A percentile compares a stretch with the other conserved stretches of the same genome.
phyloP scores from a whole-genome alignment of 1,284 basidiomycete species.

The Ceratobasidium sp. region DNA sequence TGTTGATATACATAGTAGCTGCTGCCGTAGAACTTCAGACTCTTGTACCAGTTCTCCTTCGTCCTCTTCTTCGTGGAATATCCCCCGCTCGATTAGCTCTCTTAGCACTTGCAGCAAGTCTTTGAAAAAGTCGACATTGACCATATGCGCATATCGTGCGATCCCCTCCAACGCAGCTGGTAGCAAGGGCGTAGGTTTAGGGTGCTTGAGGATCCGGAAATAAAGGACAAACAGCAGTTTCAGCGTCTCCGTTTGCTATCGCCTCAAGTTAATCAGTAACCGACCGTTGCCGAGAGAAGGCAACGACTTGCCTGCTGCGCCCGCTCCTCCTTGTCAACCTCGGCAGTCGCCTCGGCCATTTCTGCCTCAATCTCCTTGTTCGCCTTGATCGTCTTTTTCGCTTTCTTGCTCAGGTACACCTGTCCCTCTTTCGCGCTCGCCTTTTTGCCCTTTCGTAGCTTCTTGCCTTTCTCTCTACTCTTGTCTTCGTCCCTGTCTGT shows the following conservation, averaged over 20 bases:
- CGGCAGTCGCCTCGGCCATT: conserved; percentile 92
- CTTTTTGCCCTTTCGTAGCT: conserved; percentile 61
- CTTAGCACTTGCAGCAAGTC: conserved; percentile 92
- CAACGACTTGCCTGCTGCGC: conserved; percentile 72
- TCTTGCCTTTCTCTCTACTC: conserved; percentile 55
- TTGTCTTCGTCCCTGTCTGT: conserved; percentile 65
- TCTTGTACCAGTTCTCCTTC: conserved; percentile 52
- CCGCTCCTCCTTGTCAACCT: conserved; percentile 92
- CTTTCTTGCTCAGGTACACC: conserved; percentile 89
- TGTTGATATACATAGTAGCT: conserved; percentile 89
- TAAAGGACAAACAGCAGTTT: conserved; percentile 98
- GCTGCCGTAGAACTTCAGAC: conserved; percentile 63
- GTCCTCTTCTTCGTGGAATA: conserved; percentile 49
- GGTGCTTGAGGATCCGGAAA: conserved; percentile 94
- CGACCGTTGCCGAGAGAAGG: not conserved
- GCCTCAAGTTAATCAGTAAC: not conserved
- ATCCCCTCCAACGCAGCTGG: conserved; percentile 92
- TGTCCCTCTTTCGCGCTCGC: conserved; percentile 67
- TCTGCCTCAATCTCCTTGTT: conserved; percentile 87
- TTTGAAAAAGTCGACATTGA: conserved; percentile 99
- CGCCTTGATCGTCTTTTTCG: conserved; percentile 82
- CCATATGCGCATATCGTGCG: conserved; percentile 92
- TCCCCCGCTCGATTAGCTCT: conserved; percentile 68
- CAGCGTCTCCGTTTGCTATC: conserved; percentile 95
- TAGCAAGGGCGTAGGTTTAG: conserved; percentile 82